Evolutionary conservation across 129 eudicot genomes (phyloP), one percentile per base, ranked within the genome.

Genomic region (Sambucus nigra): DNA sequence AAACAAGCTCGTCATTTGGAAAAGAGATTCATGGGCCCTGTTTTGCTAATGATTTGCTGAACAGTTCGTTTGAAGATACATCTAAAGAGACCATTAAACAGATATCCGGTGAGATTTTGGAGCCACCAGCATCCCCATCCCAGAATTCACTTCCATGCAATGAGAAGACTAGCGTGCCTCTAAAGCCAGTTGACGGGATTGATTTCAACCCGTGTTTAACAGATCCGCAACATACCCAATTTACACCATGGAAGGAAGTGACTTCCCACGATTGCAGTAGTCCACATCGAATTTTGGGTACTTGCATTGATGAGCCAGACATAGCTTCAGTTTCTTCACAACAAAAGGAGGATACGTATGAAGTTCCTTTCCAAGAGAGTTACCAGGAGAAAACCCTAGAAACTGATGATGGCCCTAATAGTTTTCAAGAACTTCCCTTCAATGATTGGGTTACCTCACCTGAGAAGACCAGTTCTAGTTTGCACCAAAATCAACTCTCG

Each of bases 261-360:
- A 52, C 41, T 41, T 65, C 77, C 42, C 59, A 51, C 46, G 80
- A 61, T 47, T 60, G 56, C 13, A 77, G 59, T 53, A 67, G 47
- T 52, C 68, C 59, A 0, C 51, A 58, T 52, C 75, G 15, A 55
- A 53, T 55, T 51, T 48, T 42, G 5, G 76, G 57, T 55, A 31
- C 65, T 33, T 59, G 58, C 45, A 14, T 7, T 47, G 55, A 67
- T 46, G 70, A 70, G 26, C 62, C 35, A n/a, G 81, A 64, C 13
- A 29, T 35, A 48, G 71, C 74, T 69, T 68, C 87, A 15, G 39
- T 65, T 57, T 73, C 83, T 40, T 69, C 81, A 45, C 81, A 71
- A 57, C 63, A 75, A 70, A 79, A 74, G 71, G 81, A 78, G 22
- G 71, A 59, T 28, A 80, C 57, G 46, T 16, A 25, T 38, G 71